Evolutionary conservation across 2,329 filamentous ascomycete species (phyloP).

Genomic region (Tolypocladium cylindrosporum): DNA sequence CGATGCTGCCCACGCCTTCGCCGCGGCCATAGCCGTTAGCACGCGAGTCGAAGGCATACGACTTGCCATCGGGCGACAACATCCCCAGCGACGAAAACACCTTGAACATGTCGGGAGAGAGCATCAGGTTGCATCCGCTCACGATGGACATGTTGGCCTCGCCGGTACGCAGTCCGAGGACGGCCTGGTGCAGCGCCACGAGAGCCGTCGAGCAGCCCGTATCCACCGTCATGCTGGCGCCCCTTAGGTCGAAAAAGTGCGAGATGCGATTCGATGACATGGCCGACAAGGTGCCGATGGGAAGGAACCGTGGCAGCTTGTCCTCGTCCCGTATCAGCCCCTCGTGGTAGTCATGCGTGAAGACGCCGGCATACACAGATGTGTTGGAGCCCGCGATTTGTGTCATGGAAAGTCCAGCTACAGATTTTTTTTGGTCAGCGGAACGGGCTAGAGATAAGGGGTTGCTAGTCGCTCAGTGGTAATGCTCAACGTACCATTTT

Average conservation of each 20-base stretch:
- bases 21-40: conserved; percentile 1
- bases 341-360: too few relatives aligned
- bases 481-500: too few relatives aligned
- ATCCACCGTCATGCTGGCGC: conserved; percentile 1
- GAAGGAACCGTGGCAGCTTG: not conserved
- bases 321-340: too few relatives aligned
- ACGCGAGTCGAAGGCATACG: not conserved
- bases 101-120: not conserved
- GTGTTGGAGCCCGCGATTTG: too few relatives aligned
- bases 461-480: too few relatives aligned
- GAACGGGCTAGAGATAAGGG: too few relatives aligned
- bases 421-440: too few relatives aligned
- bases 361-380: too few relatives aligned
- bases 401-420: too few relatives aligned
- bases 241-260: conserved; percentile 2
- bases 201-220: too few relatives aligned
- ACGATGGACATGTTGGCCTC: not conserved
- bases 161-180: too few relatives aligned
- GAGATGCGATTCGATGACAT: conserved; percentile 9
- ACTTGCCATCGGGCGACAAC: not conserved
- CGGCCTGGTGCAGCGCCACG: too few relatives aligned
- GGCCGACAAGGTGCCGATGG: not conserved
- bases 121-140: not conserved
- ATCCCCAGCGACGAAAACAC: not conserved
- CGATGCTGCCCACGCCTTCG: not conserved